Evolutionary conservation across 164 flowering plant species (phyloP).

Genomic region (Saururus chinensis): DNA sequence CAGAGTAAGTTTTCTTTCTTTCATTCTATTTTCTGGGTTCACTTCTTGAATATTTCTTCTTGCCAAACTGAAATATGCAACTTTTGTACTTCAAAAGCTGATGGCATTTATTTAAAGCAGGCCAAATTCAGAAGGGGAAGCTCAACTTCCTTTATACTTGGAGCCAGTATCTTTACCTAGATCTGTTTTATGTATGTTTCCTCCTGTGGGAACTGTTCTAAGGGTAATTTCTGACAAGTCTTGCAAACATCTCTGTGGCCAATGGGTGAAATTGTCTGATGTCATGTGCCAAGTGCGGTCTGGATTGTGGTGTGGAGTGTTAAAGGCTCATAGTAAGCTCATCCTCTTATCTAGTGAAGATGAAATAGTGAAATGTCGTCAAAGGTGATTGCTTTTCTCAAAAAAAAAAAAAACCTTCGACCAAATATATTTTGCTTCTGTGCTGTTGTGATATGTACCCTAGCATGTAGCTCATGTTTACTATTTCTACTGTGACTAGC

Average conservation of each 20-base stretch:
- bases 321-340: conserved; percentile 42
- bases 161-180: conserved; percentile 43
- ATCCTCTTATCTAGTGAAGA: conserved; percentile 39
- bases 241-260: conserved; percentile 31
- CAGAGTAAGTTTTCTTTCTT: neutral
- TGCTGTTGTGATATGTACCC: no score
- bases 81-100: neutral
- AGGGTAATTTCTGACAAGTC: conserved; percentile 34
- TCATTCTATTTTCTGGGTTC: neutral
- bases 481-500: conserved; percentile 15
- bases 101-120: conserved; percentile 19
- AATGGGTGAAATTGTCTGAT: conserved; percentile 57
- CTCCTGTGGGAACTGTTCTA: conserved; percentile 61
- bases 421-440: no score
- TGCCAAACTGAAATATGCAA: neutral
- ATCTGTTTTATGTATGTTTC: conserved; percentile 49
- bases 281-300: conserved; percentile 32
- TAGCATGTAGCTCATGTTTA: no score
- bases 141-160: conserved; percentile 45
- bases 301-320: conserved; percentile 51
- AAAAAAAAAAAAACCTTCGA: no score
- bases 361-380: conserved; percentile 17
- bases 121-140: conserved; percentile 38
- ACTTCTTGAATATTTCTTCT: neutral
- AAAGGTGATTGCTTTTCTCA: conserved; percentile 28